Evolutionary conservation across 176 grass and related monocot genomes (phyloP).

Genomic region (Miscanthus lutarioriparius): DNA sequence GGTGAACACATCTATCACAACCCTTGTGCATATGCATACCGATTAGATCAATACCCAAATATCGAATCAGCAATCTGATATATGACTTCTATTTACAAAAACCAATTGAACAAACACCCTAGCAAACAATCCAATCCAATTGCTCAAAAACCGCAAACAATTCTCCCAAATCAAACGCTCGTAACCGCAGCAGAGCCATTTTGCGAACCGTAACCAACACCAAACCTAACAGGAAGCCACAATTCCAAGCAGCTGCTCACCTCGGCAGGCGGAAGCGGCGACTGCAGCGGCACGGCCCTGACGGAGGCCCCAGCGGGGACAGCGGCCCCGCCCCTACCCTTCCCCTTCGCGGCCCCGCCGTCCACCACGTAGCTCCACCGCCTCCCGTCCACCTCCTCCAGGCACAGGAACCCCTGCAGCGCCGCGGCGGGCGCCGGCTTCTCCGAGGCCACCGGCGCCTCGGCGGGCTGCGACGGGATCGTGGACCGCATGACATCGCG

Average conservation of each 20-base stretch:
- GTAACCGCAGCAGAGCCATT: not conserved
- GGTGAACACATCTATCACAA: not conserved
- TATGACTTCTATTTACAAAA: not conserved
- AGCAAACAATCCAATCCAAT: not conserved
- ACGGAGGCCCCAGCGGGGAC: slow-evolving; percentile 46
- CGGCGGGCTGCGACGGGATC: slow-evolving; percentile 43
- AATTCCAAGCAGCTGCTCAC: slow-evolving; percentile 36
- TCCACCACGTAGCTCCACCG: slow-evolving; percentile 87
- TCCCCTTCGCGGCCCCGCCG: slow-evolving; percentile 1
- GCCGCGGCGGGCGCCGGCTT: slow-evolving; percentile 28
- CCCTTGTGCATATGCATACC: not conserved
- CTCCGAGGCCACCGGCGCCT: slow-evolving; percentile 28
- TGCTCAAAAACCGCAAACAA: slow-evolving; percentile 3
- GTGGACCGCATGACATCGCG: slow-evolving; percentile 65
- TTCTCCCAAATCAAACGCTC: slow-evolving; percentile 26
- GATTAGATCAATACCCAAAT: slow-evolving; percentile 3
- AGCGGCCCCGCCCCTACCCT: not conserved
- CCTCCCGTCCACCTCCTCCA: slow-evolving; percentile 93
- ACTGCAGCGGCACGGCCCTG: slow-evolving; percentile 69
- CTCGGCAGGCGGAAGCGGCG: slow-evolving; percentile 76
- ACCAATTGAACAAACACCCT: not conserved
- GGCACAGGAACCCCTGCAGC: slow-evolving; percentile 66
- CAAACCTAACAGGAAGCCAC: not conserved
- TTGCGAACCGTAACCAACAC: slow-evolving; percentile 1
- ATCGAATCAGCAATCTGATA: not conserved